These are phyloP conservation scores for Talaromyces funiculosus DNA, from an alignment of 2,329 filamentous ascomycete species.

Conservation along the genomic window DNA sequence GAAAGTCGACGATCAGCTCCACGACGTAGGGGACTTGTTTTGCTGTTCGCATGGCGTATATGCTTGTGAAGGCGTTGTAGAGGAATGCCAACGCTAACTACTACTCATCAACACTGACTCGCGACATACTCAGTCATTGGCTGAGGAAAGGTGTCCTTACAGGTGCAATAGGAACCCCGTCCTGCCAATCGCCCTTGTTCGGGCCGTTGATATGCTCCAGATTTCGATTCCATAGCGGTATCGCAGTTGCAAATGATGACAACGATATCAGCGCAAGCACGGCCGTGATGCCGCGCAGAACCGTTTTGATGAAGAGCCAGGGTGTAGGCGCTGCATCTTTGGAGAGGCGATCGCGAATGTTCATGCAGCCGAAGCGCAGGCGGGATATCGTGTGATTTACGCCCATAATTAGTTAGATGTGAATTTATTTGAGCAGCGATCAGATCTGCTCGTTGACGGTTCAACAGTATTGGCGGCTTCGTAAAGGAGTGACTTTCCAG, in stretches of 20 bases:
- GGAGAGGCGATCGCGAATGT: conserved; percentile 5
- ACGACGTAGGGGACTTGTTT: conserved; percentile 10
- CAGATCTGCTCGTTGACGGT: background rate
- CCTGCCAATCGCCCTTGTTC: conserved; percentile 26
- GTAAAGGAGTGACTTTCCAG: background rate
- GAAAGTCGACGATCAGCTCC: conserved; percentile 14
- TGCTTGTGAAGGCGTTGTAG: conserved; percentile 19
- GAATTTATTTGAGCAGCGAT: background rate
- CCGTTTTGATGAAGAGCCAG: conserved; percentile 15
- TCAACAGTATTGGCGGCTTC: background rate
- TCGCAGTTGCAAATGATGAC: conserved; percentile 24
- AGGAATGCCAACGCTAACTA: conserved; percentile 19
- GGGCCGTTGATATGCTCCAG: conserved; percentile 24
- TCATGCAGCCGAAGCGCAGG: conserved; percentile 10
- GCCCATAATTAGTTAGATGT: background rate
- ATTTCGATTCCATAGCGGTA: conserved; percentile 24
- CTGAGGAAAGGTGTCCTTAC: conserved; percentile 16
- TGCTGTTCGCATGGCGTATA: conserved; percentile 13
- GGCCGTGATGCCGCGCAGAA: conserved; percentile 19
- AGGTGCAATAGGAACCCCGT: conserved; percentile 25
- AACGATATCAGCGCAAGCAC: conserved; percentile 22
- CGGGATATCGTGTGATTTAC: conserved; percentile 2
- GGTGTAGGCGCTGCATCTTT: background rate
- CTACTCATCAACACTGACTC: background rate
- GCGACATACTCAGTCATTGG: too few species aligned